phyloP scores from a whole-genome alignment of 306 rosid species.

The Cicer judaicum region DNA sequence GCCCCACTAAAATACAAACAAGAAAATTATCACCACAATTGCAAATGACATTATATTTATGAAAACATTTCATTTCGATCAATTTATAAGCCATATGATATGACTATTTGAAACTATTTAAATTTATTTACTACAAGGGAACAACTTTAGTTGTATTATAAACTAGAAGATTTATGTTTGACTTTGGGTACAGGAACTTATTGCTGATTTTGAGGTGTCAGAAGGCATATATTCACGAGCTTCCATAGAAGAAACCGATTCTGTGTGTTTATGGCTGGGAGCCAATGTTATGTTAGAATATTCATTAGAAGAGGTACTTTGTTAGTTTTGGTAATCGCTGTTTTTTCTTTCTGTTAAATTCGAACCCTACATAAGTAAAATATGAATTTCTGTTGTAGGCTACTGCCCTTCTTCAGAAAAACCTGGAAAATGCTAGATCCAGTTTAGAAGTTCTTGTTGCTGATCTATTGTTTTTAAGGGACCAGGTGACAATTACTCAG shows the following conservation, averaged over 20 bases:
- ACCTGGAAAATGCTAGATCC: slow-evolving; percentile 84
- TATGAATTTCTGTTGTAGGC: slow-evolving; percentile 67
- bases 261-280: slow-evolving; percentile 92
- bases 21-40: background rate
- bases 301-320: slow-evolving; percentile 82
- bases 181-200: slow-evolving; percentile 61
- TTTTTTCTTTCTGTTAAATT: slow-evolving; percentile 6
- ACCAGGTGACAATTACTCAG: slow-evolving; percentile 93
- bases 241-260: slow-evolving; percentile 71
- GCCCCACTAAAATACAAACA: background rate
- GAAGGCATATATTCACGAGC: slow-evolving; percentile 92
- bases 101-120: background rate
- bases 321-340: slow-evolving; percentile 31
- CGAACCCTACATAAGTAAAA: slow-evolving; percentile 14
- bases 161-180: slow-evolving; percentile 24
- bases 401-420: slow-evolving; percentile 69
- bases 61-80: background rate
- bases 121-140: slow-evolving; percentile 2
- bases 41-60: background rate
- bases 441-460: slow-evolving; percentile 84
- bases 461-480: slow-evolving; percentile 91
- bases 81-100: background rate
- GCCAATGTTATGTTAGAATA: slow-evolving; percentile 97
- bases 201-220: slow-evolving; percentile 88
- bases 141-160: slow-evolving; percentile 13